Conservation (phyloP, 306 rosid genomes). For the Glycine latifolia region DNA sequence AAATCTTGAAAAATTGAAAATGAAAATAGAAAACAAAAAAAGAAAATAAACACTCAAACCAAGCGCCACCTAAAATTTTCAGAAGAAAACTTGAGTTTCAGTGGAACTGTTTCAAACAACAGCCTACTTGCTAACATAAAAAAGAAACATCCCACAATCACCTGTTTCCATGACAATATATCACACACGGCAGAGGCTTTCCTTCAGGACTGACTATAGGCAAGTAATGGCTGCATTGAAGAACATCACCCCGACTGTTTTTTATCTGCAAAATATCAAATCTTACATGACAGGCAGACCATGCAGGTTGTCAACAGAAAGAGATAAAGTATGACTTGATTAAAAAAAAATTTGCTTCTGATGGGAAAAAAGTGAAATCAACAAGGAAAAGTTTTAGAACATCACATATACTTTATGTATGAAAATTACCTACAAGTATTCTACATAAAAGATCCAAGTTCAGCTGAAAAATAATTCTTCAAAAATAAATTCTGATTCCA, state of each 20-base stretch:
- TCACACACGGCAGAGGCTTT: conserved; percentile 96
- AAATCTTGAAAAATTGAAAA: too few species aligned
- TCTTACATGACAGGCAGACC: conserved; percentile 38
- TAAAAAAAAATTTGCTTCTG: neutral
- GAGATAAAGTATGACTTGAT: conserved; percentile 5
- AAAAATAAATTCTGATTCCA: conserved; percentile 17
- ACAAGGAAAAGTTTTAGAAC: conserved; percentile 15
- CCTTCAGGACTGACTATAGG: conserved; percentile 94
- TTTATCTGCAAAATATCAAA: conserved; percentile 72
- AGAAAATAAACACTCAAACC: too few species aligned
- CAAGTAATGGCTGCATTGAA: conserved; percentile 89
- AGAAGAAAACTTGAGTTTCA: conserved; percentile 30
- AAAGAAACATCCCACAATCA: conserved; percentile 46
- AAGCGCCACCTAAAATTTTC: neutral
- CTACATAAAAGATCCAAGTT: conserved; percentile 20
- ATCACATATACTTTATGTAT: neutral
- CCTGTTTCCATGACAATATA: conserved; percentile 99
- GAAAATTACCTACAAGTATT: conserved; percentile 27
- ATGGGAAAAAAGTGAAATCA: neutral
- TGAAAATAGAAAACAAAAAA: too few species aligned
- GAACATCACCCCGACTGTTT: conserved; percentile 84
- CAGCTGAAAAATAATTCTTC: conserved; percentile 33
- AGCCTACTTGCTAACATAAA: conserved; percentile 2
- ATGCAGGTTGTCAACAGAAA: conserved; percentile 37
- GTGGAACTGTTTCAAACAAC: conserved; percentile 33